phyloP scores from a whole-genome alignment of 352 stramenopile species.

The Phytophthora megakarya region DNA sequence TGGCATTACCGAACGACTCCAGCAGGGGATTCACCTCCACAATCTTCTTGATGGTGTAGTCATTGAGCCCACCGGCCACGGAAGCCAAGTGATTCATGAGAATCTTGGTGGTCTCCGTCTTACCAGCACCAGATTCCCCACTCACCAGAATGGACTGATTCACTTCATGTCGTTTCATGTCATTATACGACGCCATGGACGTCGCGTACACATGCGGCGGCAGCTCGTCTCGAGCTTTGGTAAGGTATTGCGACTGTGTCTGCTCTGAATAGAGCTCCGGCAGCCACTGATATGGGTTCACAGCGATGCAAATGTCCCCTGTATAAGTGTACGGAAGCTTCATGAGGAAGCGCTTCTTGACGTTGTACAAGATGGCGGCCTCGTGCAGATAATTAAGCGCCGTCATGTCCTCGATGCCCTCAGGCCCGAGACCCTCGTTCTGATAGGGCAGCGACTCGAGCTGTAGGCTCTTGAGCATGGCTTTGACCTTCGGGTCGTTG shows the following conservation, averaged over 20 bases:
- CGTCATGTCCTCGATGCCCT: slow-evolving; percentile 88
- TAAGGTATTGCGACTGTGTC: slow-evolving; percentile 69
- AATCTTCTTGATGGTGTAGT: slow-evolving; percentile 82
- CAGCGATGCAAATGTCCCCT: slow-evolving; percentile 96
- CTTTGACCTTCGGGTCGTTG: slow-evolving; percentile 69
- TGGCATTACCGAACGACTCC: slow-evolving; percentile 91
- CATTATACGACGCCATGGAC: slow-evolving; percentile 70
- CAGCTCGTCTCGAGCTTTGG: slow-evolving; percentile 57
- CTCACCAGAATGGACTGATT: slow-evolving; percentile 90
- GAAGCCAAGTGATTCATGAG: slow-evolving; percentile 88
- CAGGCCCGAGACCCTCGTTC: slow-evolving; percentile 66
- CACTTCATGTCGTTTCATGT: slow-evolving; percentile 61
- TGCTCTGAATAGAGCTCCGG: slow-evolving; percentile 85
- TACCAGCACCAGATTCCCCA: slow-evolving; percentile 85
- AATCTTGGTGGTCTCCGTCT: slow-evolving; percentile 91
- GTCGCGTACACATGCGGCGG: slow-evolving; percentile 76
- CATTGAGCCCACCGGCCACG: slow-evolving; percentile 66
- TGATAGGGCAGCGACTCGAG: slow-evolving; percentile 80
- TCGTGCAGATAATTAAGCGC: slow-evolving; percentile 91
- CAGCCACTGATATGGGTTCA: slow-evolving; percentile 96
- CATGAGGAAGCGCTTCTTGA: slow-evolving; percentile 85
- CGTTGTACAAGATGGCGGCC: slow-evolving; percentile 91
- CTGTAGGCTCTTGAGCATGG: slow-evolving; percentile 62
- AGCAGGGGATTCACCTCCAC: slow-evolving; percentile 85
- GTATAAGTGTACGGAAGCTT: slow-evolving; percentile 96